These are phyloP conservation scores for Penicillium sp. DNA, from an alignment of 2,329 filamentous ascomycete species.

Conservation along the genomic window DNA sequence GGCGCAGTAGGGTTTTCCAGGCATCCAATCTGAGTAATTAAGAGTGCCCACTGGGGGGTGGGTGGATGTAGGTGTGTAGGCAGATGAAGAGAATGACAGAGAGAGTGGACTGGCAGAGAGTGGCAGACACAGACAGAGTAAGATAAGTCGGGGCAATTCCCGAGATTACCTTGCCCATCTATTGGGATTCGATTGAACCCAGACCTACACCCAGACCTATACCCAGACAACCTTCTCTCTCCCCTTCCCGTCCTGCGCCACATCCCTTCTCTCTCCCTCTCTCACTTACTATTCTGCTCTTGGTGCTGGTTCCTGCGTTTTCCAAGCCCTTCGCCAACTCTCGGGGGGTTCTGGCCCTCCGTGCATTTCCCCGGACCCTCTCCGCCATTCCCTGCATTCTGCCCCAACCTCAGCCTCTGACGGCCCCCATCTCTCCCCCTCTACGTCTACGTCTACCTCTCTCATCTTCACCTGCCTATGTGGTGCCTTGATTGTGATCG, in stretches of 20 bases:
- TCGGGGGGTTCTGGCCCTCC: slow-evolving; percentile 12
- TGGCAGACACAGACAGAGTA: not conserved
- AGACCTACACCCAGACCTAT: too few species aligned
- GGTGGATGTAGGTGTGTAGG: not conserved
- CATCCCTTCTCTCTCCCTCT: not conserved
- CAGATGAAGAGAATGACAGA: too few species aligned
- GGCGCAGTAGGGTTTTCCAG: not conserved
- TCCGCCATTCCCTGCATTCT: slow-evolving; percentile 19
- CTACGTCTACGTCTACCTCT: slow-evolving; percentile 20
- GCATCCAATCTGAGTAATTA: slow-evolving; percentile 1
- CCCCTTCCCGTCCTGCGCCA: not conserved
- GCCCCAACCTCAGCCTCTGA: slow-evolving; percentile 22
- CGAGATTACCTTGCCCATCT: too few species aligned
- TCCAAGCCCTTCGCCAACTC: too few species aligned
- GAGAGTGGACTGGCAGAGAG: not conserved
- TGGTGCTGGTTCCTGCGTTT: not conserved
- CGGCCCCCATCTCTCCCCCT: slow-evolving; percentile 1
- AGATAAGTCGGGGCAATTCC: slow-evolving; percentile 11
- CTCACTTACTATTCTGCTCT: not conserved
- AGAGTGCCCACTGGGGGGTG: not conserved
- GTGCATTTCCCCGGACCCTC: slow-evolving; percentile 24
- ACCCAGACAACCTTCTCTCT: too few species aligned
- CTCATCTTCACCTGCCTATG: not conserved
- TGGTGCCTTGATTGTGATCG: not conserved
- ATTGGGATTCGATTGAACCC: too few species aligned